Evolutionary conservation across 768 basidiomycete genomes (phyloP).

Genomic region (Russula foetens): DNA sequence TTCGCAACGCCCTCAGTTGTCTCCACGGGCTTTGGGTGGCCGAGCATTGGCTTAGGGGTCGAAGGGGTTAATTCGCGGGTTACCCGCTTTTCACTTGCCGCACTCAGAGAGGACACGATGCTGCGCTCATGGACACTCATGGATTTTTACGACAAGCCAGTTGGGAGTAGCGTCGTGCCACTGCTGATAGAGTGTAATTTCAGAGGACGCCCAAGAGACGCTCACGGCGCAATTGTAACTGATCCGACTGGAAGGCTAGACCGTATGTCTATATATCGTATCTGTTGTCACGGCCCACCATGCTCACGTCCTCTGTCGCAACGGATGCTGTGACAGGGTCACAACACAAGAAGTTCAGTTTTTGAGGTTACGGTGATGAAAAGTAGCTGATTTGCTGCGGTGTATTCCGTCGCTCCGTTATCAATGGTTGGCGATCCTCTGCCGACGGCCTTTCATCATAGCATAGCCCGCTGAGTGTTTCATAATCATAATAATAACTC

Average conservation of each 20-base stretch:
- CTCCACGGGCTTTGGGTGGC: slow-evolving; percentile 82
- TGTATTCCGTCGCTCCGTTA: not conserved
- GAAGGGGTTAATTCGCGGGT: slow-evolving; percentile 80
- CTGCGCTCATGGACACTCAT: slow-evolving; percentile 70
- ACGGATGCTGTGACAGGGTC: not conserved
- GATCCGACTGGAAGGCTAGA: not conserved
- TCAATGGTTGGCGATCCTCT: not conserved
- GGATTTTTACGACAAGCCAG: slow-evolving; percentile 63
- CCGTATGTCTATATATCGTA: not conserved
- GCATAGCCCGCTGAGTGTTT: not conserved
- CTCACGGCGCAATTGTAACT: not conserved
- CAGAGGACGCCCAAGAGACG: slow-evolving; percentile 29
- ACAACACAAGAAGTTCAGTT: not conserved
- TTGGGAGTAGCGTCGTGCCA: slow-evolving; percentile 44
- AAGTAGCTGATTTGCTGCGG: not conserved
- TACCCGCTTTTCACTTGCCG: slow-evolving; percentile 59
- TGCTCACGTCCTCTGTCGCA: not conserved
- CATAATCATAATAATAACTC: not conserved
- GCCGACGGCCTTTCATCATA: slow-evolving; percentile 3
- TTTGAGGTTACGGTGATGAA: not conserved
- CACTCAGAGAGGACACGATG: slow-evolving; percentile 30
- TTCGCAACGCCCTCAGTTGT: slow-evolving; percentile 69
- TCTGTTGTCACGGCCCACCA: not conserved
- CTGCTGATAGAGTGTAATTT: slow-evolving; percentile 77
- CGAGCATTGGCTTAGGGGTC: slow-evolving; percentile 64